Evolutionary conservation across 805 yeast genomes (phyloP), one percentile per base, ranked within the genome.

Genomic region (Cyberlindnera lachancei): DNA sequence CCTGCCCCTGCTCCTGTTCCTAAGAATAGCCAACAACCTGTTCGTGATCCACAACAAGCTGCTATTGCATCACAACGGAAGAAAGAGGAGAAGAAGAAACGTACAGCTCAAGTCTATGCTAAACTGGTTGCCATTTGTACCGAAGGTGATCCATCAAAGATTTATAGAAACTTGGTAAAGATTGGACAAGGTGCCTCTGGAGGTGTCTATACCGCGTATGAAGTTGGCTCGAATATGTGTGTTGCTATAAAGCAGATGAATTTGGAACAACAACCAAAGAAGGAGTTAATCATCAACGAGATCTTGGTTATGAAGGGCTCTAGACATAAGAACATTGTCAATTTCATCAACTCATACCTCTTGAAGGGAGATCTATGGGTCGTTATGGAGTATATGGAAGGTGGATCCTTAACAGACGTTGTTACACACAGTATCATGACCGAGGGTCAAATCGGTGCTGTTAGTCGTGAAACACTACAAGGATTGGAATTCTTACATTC

Each of bases 121-220:
- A 81, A 76, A 46, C 64, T 92, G 30, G 66, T 72, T 35, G 73
- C 76, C 24, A 88, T 88, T 29, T 90, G 96, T 50, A 69, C 86
- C 2, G 76, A 73, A 20, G 92, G 88, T 7, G 94, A 92, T 58
- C 98, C 98, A 10, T 72, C 75, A 20, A 64, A 64, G 33, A 53
- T 71, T 30, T 92, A 84, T 56, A 63, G 66, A 27, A 78, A 76
- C 50, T 65, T 90, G 40, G 68, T 73, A 23, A 88, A 90, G 56
- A 80, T 92, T 42, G 99, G 99, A 1, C 98, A 92, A 61, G 98
- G 99, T 51, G 98, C 98, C 0, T 80, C 94, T 12, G 99, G 98
- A 34, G 95, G 95, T 24, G 99, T 92, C 19, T 92, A 79, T 50
- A 85, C 92, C 19, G 96, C 96, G 0, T 73, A 78, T 46, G 82